Conservation (phyloP, 1,139 yeast species). For the Zhuliangozyma parablackwelliae region DNA sequence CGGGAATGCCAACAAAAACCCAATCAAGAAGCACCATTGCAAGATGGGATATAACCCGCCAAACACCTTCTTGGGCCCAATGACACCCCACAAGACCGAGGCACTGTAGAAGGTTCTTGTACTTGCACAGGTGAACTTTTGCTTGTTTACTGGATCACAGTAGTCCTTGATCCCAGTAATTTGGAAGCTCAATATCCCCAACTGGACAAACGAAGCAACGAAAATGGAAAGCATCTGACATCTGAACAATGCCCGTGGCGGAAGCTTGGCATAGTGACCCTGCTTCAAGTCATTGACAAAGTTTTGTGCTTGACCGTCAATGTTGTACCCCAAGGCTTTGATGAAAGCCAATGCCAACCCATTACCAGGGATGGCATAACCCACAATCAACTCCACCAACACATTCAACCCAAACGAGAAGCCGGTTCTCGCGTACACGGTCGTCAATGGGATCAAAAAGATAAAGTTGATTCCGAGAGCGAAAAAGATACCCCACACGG, state of each 20-base stretch:
- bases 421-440: constrained; percentile 48
- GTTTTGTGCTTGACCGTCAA: constrained; percentile 54
- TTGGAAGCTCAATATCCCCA: constrained; percentile 54
- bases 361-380: constrained; percentile 60
- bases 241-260: constrained; percentile 60
- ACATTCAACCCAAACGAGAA: constrained; percentile 49
- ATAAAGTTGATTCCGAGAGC: constrained; percentile 50
- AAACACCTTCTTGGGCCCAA: constrained; percentile 61
- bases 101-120: constrained; percentile 49
- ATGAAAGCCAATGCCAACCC: constrained; percentile 54
- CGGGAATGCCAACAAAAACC: constrained; percentile 42
- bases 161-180: constrained; percentile 41
- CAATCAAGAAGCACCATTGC: constrained; percentile 52
- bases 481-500: constrained; percentile 56
- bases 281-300: constrained; percentile 50
- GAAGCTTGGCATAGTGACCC: constrained; percentile 57
- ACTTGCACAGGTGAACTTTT: constrained; percentile 48
- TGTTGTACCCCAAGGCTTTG: constrained; percentile 54
- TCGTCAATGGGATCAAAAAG: constrained; percentile 50
- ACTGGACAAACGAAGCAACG: constrained; percentile 41
- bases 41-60: constrained; percentile 43
- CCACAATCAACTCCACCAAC: constrained; percentile 54
- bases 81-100: constrained; percentile 61
- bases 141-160: constrained; percentile 40
- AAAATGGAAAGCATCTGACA: constrained; percentile 47